A percentile compares a stretch with the other conserved stretches of the same genome.
Evolutionary conservation across 2,329 filamentous ascomycete genomes (phyloP).

Genomic region (Penicillium sclerotiorum): DNA sequence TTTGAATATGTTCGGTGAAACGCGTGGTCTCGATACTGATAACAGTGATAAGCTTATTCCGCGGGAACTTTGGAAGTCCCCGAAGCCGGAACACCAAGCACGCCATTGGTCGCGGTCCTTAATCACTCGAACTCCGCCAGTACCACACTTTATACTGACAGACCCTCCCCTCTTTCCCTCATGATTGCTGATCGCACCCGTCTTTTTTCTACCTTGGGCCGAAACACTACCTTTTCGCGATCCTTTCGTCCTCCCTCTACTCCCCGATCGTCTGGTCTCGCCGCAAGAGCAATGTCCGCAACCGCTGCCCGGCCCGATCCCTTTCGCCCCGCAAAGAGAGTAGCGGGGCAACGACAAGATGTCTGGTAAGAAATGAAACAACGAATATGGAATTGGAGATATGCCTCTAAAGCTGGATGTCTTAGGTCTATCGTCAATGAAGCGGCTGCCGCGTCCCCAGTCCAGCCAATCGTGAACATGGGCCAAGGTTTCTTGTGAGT

Average conservation of each 20-base stretch:
- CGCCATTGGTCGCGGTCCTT: conserved; percentile 16
- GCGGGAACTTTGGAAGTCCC: conserved; percentile 1
- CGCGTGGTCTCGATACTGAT: no score
- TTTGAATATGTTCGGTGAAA: no score
- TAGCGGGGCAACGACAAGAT: conserved; percentile 55
- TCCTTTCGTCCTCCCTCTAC: conserved; percentile 5
- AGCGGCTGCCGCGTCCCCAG: conserved; percentile 63
- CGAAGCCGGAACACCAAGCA: conserved; percentile 20
- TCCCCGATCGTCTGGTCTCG: conserved; percentile 24
- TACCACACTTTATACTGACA: conserved; percentile 4
- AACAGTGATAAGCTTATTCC: background rate
- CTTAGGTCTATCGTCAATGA: conserved; percentile 68
- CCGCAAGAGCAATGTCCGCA: conserved; percentile 43
- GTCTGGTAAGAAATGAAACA: conserved; percentile 43
- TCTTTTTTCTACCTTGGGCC: conserved; percentile 7
- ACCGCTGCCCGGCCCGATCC: conserved; percentile 42
- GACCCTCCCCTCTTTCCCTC: conserved; percentile 4
- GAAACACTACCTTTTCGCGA: conserved; percentile 3
- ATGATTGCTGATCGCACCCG: conserved; percentile 10
- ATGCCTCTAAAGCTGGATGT: background rate
- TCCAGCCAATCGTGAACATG: conserved; percentile 70
- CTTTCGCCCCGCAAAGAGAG: conserved; percentile 51
- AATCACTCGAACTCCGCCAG: conserved; percentile 5
- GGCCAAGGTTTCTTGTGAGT: conserved; percentile 63
- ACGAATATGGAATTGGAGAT: background rate